Conservation (phyloP, 257 asterid genomes). For the Thymus mandschuricus region DNA sequence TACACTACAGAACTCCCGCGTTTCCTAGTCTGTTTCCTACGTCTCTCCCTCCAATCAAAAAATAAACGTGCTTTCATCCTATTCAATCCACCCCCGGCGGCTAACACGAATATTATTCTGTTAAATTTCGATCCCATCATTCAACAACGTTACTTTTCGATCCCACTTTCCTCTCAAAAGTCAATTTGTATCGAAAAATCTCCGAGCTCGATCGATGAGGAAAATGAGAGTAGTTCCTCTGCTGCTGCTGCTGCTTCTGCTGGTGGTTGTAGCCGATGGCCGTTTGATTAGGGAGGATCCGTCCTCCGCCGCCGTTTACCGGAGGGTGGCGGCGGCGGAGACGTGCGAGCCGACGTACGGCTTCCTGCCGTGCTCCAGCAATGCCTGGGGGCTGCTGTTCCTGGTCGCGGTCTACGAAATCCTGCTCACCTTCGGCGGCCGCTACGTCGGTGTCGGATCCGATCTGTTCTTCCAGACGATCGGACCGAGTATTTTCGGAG, state of each 20-base stretch:
- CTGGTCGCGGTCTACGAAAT: conserved; percentile 55
- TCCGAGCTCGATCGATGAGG: conserved; percentile 17
- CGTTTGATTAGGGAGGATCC: conserved; percentile 40
- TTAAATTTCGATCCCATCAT: no score
- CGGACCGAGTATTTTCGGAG: conserved; percentile 68
- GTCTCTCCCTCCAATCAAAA: background rate
- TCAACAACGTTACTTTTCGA: no score
- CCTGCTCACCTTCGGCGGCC: conserved; percentile 48
- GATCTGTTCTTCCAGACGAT: conserved; percentile 50
- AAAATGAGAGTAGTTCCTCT: conserved; percentile 18
- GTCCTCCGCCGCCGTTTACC: background rate
- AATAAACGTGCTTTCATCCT: background rate
- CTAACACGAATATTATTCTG: background rate
- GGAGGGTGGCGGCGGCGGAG: conserved; percentile 30
- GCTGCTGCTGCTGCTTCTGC: conserved; percentile 33
- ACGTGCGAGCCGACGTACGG: conserved; percentile 59
- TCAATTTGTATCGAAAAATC: no score
- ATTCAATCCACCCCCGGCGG: background rate
- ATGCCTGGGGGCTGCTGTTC: conserved; percentile 57
- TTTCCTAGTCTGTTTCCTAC: background rate
- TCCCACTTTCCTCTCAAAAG: no score
- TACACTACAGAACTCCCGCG: background rate
- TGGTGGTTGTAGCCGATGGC: conserved; percentile 31
- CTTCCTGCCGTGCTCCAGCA: conserved; percentile 60
- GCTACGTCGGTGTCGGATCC: conserved; percentile 53